Evolutionary conservation across 257 asterid species (phyloP).

Genomic region (Scutellaria barbata): DNA sequence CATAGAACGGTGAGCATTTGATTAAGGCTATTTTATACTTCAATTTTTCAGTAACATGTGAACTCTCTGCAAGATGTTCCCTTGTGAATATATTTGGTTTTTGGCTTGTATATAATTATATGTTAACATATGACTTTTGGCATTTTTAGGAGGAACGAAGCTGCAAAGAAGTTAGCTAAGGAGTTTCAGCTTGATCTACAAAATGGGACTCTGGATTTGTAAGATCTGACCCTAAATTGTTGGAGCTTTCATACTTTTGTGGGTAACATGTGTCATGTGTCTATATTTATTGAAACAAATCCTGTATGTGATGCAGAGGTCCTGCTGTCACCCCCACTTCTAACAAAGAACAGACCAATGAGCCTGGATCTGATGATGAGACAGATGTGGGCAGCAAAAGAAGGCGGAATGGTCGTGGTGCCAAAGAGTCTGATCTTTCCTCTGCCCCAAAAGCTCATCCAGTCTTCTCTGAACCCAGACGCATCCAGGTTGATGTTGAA

Average conservation of each 20-base stretch:
- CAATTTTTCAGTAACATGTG: background rate
- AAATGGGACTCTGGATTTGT: slow-evolving; percentile 88
- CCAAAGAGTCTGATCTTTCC: slow-evolving; percentile 64
- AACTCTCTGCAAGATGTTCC: slow-evolving; percentile 8
- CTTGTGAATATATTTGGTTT: background rate
- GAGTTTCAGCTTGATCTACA: slow-evolving; percentile 91
- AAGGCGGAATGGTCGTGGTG: slow-evolving; percentile 62
- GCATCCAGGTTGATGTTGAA: slow-evolving; percentile 79
- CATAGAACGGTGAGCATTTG: slow-evolving; percentile 71
- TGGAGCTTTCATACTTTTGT: background rate
- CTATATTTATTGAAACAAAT: slow-evolving; percentile 24
- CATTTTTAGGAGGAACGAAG: slow-evolving; percentile 77
- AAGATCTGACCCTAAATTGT: slow-evolving; percentile 40
- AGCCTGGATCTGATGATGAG: slow-evolving; percentile 81
- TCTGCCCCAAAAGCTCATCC: slow-evolving; percentile 91
- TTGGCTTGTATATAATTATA: slow-evolving; percentile 20
- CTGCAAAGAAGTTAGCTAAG: slow-evolving; percentile 74
- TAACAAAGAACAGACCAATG: slow-evolving; percentile 67
- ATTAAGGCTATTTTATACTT: background rate
- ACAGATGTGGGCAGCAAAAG: slow-evolving; percentile 67
- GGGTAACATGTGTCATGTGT: background rate
- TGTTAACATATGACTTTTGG: slow-evolving; percentile 27
- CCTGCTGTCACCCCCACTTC: slow-evolving; percentile 64
- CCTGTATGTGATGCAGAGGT: slow-evolving; percentile 61
- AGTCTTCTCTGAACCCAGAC: slow-evolving; percentile 71